Evolutionary conservation across 345 rosid genomes (phyloP), one percentile per base, ranked within the genome.

Genomic region (Erucastrum elatum): DNA sequence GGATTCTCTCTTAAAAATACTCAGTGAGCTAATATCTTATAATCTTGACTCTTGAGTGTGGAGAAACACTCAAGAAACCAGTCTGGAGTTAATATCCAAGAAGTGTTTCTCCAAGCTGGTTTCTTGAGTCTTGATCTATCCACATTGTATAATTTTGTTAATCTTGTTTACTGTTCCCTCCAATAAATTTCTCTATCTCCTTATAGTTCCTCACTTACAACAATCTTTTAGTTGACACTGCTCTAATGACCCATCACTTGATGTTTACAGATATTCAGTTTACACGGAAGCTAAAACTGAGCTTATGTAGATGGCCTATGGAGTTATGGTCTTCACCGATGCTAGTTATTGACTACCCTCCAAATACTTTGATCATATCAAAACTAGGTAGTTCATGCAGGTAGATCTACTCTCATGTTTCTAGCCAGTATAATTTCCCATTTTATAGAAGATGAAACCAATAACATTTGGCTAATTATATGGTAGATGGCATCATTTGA

Each of bases 381-480:
- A 61, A 61, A 26, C 0, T 55, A 71, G 21, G 51, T 65, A 39
- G 75, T 37, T 78, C 82, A 69, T 78, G 82, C 82, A 78, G 44
- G 77, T 77, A 60, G 64, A 72, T 78, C 77, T 72, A 21, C 21
- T 21, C 21, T 21, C 21, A 21, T 21, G 73, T 72, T 37, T 37
- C 11, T 37, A 37, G 44, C 11, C 12, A 8, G 44, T 37, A 12
- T 53, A 53, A 4, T 4, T 60, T 33, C 17, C 2, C 59, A 16
- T 44, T 46, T 15, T 37, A 1, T 35, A 63, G 41, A 33, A 71
- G 74, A 70, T 53, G 31, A 64, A 71, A 62, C 71, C 77, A 71
- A 72, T 21, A 72, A 72, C 66, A 78, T 68, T 64, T 31, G 31
- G n/a, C 61, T 71, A 55, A 29, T 64, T 65, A 58, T 0, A n/a